phyloP scores from a whole-genome alignment of 345 rosid species.

The Erysimum cheiranthoides region DNA sequence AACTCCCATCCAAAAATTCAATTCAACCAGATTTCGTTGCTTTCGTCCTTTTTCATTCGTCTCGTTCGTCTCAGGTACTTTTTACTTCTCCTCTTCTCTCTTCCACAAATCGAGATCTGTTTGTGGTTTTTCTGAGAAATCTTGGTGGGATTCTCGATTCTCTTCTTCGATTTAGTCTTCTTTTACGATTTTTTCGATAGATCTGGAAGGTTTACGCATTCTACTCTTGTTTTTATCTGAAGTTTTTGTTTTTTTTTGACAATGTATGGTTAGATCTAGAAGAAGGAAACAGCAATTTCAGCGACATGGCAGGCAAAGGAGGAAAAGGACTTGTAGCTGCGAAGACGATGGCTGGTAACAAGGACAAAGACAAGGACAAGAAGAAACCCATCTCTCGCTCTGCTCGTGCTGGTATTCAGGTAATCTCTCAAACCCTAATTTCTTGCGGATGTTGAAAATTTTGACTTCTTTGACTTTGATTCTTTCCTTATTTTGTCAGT shows the following conservation, averaged over 20 bases:
- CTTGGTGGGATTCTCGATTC: background rate
- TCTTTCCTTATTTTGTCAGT: background rate
- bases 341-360: conserved; percentile 81
- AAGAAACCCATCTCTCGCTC: conserved; percentile 86
- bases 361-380: conserved; percentile 89
- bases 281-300: background rate
- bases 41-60: conserved; percentile 4
- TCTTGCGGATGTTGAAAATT: background rate
- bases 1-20: conserved; percentile 15
- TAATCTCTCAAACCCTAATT: conserved; percentile 37
- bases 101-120: background rate
- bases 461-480: conserved; percentile 10
- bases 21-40: conserved; percentile 8
- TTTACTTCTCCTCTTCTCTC: conserved; percentile 8
- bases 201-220: background rate
- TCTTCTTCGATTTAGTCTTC: background rate
- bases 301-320: conserved; percentile 88
- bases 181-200: background rate
- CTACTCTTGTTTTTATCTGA: background rate
- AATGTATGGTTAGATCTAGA: conserved; percentile 20
- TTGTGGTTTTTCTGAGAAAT: background rate
- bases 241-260: background rate
- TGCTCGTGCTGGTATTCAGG: conserved; percentile 99
- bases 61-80: conserved; percentile 34
- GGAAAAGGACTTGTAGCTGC: conserved; percentile 87